Evolutionary conservation across 2,329 filamentous ascomycete species (phyloP).

Genomic region (Pezicula neosporulosa): DNA sequence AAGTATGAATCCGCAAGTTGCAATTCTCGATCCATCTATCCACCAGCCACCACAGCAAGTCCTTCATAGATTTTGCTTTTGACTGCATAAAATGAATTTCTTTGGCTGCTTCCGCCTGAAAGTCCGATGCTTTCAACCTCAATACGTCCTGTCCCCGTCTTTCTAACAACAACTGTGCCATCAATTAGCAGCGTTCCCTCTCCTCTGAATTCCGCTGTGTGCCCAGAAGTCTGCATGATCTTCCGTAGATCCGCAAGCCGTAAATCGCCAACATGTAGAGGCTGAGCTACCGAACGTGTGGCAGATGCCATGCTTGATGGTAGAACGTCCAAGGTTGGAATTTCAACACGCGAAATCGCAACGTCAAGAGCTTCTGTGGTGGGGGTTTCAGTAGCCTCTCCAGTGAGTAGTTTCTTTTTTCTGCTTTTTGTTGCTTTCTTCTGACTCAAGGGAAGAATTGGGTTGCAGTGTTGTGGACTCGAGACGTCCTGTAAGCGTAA

Average conservation of each 20-base stretch:
- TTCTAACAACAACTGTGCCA: slow-evolving; percentile 81
- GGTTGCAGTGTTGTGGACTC: slow-evolving; percentile 44
- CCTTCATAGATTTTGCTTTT: slow-evolving; percentile 91
- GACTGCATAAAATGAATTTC: slow-evolving; percentile 79
- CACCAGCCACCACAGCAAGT: slow-evolving; percentile 77
- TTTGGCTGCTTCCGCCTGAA: slow-evolving; percentile 37
- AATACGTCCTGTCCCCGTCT: slow-evolving; percentile 81
- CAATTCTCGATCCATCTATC: slow-evolving; percentile 3
- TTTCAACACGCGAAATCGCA: slow-evolving; percentile 11
- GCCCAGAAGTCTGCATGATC: slow-evolving; percentile 76
- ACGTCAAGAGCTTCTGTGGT: slow-evolving; percentile 14
- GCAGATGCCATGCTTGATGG: slow-evolving; percentile 63
- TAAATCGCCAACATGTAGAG: slow-evolving; percentile 91
- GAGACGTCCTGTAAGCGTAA: slow-evolving; percentile 80
- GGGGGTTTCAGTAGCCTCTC: slow-evolving; percentile 34
- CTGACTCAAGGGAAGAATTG: slow-evolving; percentile 32
- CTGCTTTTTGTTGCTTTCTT: slow-evolving; percentile 40
- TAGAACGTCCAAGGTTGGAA: slow-evolving; percentile 41
- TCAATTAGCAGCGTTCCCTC: slow-evolving; percentile 91
- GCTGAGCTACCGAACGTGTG: slow-evolving; percentile 74
- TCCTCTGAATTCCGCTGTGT: slow-evolving; percentile 87
- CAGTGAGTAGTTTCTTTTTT: slow-evolving; percentile 38
- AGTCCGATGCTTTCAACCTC: slow-evolving; percentile 78
- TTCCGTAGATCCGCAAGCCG: slow-evolving; percentile 83
- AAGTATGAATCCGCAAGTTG: background rate